A percentile compares a stretch with the other conserved stretches of the same genome.
Evolutionary conservation across 2,329 filamentous ascomycete species (phyloP).

Genomic region (Colletotrichum sp.): DNA sequence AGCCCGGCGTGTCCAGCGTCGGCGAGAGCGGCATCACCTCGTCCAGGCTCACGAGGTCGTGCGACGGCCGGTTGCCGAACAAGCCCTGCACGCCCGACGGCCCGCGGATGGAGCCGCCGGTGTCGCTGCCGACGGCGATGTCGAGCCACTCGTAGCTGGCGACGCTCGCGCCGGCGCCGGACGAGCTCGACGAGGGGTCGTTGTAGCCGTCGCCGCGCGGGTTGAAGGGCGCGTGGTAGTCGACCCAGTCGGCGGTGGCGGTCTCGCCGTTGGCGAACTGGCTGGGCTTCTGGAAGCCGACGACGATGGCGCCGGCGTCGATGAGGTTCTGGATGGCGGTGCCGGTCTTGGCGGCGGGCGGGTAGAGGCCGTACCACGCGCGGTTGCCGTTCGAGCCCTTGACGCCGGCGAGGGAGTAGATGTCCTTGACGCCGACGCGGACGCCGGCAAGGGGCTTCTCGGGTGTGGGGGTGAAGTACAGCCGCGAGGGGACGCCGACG

Average conservation of each 20-base stretch:
- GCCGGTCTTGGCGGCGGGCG: constrained; percentile 49
- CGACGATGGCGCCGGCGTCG: constrained; percentile 57
- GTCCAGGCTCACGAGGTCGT: constrained; percentile 43
- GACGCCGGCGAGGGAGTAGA: constrained; percentile 61
- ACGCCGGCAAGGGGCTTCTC: constrained; percentile 65
- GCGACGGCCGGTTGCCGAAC: constrained; percentile 50
- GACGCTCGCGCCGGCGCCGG: constrained; percentile 36
- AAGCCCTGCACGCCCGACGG: constrained; percentile 47
- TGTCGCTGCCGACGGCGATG: constrained; percentile 47
- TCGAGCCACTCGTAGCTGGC: constrained; percentile 51
- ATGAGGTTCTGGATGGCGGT: constrained; percentile 60
- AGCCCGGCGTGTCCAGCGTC: constrained; percentile 48
- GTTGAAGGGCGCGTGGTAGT: constrained; percentile 44
- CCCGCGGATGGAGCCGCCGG: constrained; percentile 50
- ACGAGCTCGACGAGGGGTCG: constrained; percentile 44
- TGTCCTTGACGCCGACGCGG: constrained; percentile 67
- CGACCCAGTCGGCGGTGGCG: constrained; percentile 51
- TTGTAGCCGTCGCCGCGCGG: constrained; percentile 53
- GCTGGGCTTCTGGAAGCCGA: constrained; percentile 51
- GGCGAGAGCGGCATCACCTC: constrained; percentile 46
- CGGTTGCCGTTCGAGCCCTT: constrained; percentile 59
- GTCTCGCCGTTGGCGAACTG: constrained; percentile 47
- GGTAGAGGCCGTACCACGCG: constrained; percentile 61
- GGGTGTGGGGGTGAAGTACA: constrained; percentile 59
- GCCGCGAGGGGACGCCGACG: constrained; percentile 61